A percentile compares a stretch with the other conserved stretches of the same genome.
These are phyloP conservation scores for Trichoderma koningii DNA, from an alignment of 2,329 filamentous ascomycete species.

Conservation along the genomic window DNA sequence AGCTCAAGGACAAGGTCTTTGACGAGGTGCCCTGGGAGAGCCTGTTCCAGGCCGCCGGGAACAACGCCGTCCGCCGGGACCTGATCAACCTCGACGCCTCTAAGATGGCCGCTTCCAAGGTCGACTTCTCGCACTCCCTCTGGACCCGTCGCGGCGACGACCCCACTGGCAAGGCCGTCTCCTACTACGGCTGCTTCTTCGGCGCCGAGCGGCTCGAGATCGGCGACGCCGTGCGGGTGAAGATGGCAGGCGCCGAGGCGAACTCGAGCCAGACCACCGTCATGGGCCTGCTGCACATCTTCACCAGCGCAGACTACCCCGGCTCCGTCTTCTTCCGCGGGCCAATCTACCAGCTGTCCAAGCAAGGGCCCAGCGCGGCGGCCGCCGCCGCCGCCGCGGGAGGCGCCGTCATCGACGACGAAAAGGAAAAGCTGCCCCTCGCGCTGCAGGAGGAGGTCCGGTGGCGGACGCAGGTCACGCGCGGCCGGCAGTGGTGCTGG, in stretches of 20 bases:
- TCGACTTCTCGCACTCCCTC: constrained; percentile 53
- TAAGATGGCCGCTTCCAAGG: constrained; percentile 52
- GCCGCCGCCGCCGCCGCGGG: constrained; percentile 25
- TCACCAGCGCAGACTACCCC: constrained; percentile 41
- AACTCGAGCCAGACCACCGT: constrained; percentile 39
- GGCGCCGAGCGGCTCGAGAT: constrained; percentile 53
- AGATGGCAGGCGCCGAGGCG: constrained; percentile 44
- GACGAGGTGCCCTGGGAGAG: constrained; percentile 48
- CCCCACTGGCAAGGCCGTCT: constrained; percentile 38
- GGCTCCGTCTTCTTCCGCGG: constrained; percentile 46
- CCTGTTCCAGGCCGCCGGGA: constrained; percentile 39
- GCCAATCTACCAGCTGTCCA: constrained; percentile 43
- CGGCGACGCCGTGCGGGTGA: constrained; percentile 53
- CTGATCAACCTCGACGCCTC: constrained; percentile 52
- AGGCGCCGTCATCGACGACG: constrained; percentile 39
- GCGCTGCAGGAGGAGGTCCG: constrained; percentile 45
- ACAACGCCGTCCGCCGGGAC: constrained; percentile 45
- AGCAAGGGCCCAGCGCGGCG: constrained; percentile 31
- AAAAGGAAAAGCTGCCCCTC: constrained; percentile 47
- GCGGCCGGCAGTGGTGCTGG: constrained; percentile 42
- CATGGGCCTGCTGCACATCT: constrained; percentile 47
- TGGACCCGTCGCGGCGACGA: constrained; percentile 45
- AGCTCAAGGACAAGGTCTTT: constrained; percentile 45
- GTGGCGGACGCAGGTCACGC: constrained; percentile 44
- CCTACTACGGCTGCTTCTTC: constrained; percentile 53